These are phyloP conservation scores for Thozetella sp. DNA, from an alignment of 495 filamentous ascomycete species.

Conservation along the genomic window DNA sequence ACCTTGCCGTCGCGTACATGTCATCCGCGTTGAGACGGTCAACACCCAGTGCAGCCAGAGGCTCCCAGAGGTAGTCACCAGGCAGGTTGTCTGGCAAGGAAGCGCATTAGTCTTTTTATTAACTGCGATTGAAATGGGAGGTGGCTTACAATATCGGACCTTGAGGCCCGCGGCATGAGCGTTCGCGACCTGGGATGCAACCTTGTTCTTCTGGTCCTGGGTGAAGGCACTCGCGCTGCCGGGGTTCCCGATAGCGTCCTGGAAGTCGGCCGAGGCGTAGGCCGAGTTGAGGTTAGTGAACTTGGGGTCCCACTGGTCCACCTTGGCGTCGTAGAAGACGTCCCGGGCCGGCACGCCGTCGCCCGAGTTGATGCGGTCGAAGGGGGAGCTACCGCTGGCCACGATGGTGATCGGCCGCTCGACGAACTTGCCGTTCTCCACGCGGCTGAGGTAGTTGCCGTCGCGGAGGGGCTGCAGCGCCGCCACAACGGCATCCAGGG, in stretches of 20 bases:
- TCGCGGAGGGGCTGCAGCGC: conserved; percentile 63
- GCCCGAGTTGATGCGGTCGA: conserved; percentile 48
- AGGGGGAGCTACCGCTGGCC: conserved; percentile 71
- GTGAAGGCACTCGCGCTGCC: conserved; percentile 31
- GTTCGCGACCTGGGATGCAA: conserved; percentile 59
- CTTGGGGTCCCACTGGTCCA: conserved; percentile 30
- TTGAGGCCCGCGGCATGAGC: conserved; percentile 68
- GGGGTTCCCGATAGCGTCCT: conserved; percentile 27
- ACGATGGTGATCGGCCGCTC: conserved; percentile 68
- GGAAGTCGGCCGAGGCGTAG: conserved; percentile 51
- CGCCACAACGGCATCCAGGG: conserved; percentile 52
- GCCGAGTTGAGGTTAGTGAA: conserved; percentile 44
- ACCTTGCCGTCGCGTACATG: conserved; percentile 37
- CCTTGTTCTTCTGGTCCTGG: conserved; percentile 49
- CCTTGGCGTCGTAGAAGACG: conserved; percentile 64
- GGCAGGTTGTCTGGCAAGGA: conserved; percentile 37
- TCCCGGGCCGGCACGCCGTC: conserved; percentile 45
- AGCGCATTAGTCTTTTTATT: conserved; percentile 7
- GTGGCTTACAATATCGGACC: conserved; percentile 72
- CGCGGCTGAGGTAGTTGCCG: conserved; percentile 54
- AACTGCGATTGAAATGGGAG: conserved; percentile 60
- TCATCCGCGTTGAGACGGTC: conserved; percentile 75
- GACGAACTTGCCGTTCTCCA: conserved; percentile 49
- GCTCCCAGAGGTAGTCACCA: conserved; percentile 71
- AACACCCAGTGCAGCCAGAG: conserved; percentile 64